These are phyloP conservation scores for Cladosporium cucumerinum DNA, from an alignment of 2,329 filamentous ascomycete species.

Conservation along the genomic window DNA sequence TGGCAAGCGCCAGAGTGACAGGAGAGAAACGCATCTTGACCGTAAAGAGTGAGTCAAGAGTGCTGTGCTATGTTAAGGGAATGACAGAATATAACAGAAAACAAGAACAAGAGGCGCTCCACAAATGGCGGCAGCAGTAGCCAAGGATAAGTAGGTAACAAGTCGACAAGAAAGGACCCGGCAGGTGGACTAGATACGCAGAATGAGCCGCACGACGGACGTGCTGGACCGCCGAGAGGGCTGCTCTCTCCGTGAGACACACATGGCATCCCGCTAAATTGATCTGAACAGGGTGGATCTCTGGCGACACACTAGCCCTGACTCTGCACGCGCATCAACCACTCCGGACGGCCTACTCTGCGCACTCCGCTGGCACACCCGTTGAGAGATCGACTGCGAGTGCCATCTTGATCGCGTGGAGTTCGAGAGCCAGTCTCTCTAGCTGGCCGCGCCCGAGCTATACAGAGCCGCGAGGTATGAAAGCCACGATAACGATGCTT, in stretches of 20 bases:
- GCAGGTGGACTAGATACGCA: conserved; percentile 22
- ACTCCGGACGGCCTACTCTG: conserved; percentile 8
- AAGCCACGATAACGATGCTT: conserved; percentile 1
- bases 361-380: neutral
- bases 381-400: neutral
- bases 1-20: neutral
- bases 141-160: conserved; percentile 12
- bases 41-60: conserved; percentile 18
- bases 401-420: neutral
- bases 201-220: conserved; percentile 14
- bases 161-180: conserved; percentile 16
- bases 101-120: conserved; percentile 17
- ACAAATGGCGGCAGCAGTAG: conserved; percentile 9
- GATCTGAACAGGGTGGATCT: conserved; percentile 15
- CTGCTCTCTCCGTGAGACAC: conserved; percentile 29
- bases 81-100: conserved; percentile 24
- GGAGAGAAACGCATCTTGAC: conserved; percentile 12
- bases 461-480: neutral
- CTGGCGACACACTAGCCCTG: conserved; percentile 14
- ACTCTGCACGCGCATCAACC: conserved; percentile 18
- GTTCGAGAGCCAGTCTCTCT: neutral
- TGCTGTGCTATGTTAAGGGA: conserved; percentile 21
- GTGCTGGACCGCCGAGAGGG: conserved; percentile 17
- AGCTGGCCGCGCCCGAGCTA: neutral
- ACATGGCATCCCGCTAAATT: conserved; percentile 18